These are phyloP conservation scores for Nadsonia fulvescens DNA, from an alignment of 805 yeast genomes.

Conservation along the genomic window DNA sequence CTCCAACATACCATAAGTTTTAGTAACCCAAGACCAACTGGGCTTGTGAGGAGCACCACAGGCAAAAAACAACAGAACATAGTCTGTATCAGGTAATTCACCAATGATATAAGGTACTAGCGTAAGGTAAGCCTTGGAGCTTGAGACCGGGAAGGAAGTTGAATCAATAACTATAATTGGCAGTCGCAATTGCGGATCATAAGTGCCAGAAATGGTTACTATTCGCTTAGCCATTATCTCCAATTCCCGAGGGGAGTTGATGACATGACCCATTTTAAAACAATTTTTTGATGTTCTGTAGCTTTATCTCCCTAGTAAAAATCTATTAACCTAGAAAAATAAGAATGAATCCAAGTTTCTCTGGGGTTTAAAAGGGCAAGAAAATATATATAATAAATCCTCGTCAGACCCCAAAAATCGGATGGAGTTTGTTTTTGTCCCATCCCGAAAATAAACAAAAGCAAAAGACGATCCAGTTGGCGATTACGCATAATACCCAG, in stretches of 20 bases:
- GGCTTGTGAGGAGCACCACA: constrained; percentile 53
- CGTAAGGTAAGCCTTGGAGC: constrained; percentile 26
- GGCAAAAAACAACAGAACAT: constrained; percentile 58
- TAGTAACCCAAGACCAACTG: constrained; percentile 58
- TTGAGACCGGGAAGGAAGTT: constrained; percentile 52
- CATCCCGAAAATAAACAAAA: no score
- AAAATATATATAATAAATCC: no score
- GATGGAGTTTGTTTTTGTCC: no score
- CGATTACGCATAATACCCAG: no score
- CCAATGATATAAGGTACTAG: constrained; percentile 39
- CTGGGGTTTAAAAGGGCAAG: no score
- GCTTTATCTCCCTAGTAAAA: no score
- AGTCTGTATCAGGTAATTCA: constrained; percentile 42
- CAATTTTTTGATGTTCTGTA: no score
- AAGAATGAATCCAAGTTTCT: no score
- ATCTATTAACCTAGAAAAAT: no score
- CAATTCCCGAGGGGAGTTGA: constrained; percentile 3
- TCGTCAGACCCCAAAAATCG: no score
- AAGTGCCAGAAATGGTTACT: constrained; percentile 38
- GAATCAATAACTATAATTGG: constrained; percentile 77
- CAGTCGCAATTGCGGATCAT: constrained; percentile 47
- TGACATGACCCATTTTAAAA: no score
- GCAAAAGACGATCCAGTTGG: no score
- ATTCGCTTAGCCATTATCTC: constrained; percentile 19
- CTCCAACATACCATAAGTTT: constrained; percentile 39